phyloP scores from a whole-genome alignment of 352 stramenopile species.

The Globisporangium iwayamae region DNA sequence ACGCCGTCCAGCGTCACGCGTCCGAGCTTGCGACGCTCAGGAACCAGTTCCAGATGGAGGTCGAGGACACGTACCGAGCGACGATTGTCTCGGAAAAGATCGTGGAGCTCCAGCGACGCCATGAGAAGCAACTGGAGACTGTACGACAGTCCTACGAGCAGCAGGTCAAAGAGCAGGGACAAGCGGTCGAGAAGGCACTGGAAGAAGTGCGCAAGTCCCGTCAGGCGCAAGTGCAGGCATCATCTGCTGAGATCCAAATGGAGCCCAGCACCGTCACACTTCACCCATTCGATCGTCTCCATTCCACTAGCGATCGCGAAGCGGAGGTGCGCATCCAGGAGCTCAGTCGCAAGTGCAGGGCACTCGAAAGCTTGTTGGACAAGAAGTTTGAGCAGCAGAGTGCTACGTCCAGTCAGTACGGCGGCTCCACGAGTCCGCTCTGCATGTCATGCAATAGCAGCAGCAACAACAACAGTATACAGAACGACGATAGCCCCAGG shows the following conservation, averaged over 20 bases:
- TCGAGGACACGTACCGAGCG: conserved; percentile 14
- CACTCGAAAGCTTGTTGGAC: conserved; percentile 47
- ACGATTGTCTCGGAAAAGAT: conserved; percentile 17
- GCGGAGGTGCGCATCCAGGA: conserved; percentile 30
- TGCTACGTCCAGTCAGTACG: conserved; percentile 2
- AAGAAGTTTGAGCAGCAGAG: conserved; percentile 55
- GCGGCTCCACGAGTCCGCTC: conserved; percentile 18
- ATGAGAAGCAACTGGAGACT: conserved; percentile 18
- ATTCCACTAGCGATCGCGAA: neutral
- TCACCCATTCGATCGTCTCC: neutral
- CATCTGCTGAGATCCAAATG: conserved; percentile 21
- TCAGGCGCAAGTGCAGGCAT: neutral
- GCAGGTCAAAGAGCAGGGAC: conserved; percentile 20
- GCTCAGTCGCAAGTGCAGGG: conserved; percentile 45
- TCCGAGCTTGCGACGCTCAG: conserved; percentile 2
- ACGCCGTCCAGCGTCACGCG: neutral
- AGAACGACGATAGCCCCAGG: neutral
- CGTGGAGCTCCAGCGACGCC: conserved; percentile 11
- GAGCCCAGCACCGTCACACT: conserved; percentile 8
- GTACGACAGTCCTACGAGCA: conserved; percentile 23
- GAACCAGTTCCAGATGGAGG: conserved; percentile 12
- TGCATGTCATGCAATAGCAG: conserved; percentile 26
- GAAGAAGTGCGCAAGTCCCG: conserved; percentile 4
- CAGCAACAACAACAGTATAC: neutral
- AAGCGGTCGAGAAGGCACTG: conserved; percentile 18